Evolutionary conservation across 1,284 basidiomycete genomes (phyloP).

Genomic region (Athelia sp.): DNA sequence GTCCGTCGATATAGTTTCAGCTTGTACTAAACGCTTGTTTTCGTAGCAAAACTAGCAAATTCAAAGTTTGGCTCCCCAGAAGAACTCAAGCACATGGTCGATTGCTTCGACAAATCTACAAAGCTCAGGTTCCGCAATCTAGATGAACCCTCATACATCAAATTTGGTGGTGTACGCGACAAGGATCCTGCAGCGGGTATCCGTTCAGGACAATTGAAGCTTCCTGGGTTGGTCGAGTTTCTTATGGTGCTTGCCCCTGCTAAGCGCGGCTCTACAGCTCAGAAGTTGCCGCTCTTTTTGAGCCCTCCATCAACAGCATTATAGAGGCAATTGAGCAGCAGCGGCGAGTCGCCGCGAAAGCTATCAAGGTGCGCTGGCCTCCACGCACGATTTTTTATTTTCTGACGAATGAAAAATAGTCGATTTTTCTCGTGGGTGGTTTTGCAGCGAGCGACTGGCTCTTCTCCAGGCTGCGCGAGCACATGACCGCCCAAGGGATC

Average conservation of each 20-base stretch:
- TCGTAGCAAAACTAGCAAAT: conserved; percentile 26
- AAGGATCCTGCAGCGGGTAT: conserved; percentile 31
- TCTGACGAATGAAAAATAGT: conserved; percentile 17
- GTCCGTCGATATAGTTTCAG: not conserved
- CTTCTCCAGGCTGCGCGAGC: conserved; percentile 19
- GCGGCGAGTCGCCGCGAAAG: conserved; percentile 16
- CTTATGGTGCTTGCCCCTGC: not conserved
- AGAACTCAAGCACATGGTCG: conserved; percentile 27
- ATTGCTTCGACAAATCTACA: conserved; percentile 33
- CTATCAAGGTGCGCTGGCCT: conserved; percentile 18
- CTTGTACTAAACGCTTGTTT: not conserved
- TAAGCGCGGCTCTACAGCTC: conserved; percentile 6
- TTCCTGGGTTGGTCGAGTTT: conserved; percentile 26
- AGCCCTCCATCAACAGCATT: conserved; percentile 31
- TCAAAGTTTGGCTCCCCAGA: conserved; percentile 28
- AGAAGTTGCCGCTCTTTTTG: conserved; percentile 33
- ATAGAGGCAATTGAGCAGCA: conserved; percentile 28
- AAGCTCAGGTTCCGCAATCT: conserved; percentile 34
- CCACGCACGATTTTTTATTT: not conserved
- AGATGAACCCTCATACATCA: conserved; percentile 31
- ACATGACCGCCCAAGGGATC: conserved; percentile 23
- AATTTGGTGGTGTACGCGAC: conserved; percentile 33
- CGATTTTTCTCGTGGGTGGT: conserved; percentile 33
- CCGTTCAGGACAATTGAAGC: conserved; percentile 31
- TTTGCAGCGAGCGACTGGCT: conserved; percentile 36